phyloP scores from a whole-genome alignment of 257 asterid species.

The Nicotiana knightiana region DNA sequence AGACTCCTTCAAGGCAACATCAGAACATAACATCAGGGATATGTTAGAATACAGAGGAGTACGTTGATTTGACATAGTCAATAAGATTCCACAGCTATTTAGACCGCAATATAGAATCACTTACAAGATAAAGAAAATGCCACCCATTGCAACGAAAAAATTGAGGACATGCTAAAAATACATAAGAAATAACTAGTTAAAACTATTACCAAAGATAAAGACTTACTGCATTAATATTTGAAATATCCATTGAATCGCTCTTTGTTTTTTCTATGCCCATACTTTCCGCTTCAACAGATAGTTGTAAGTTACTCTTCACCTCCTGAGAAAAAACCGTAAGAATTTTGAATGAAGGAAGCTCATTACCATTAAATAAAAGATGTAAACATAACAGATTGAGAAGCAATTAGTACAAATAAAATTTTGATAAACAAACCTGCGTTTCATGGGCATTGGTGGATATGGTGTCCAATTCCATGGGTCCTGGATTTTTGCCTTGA shows the following conservation, averaged over 20 bases:
- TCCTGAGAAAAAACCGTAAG: conserved; percentile 27
- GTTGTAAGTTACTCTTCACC: conserved; percentile 18
- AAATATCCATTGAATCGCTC: conserved; percentile 25
- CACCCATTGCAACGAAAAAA: neutral
- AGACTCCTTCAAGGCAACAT: conserved; percentile 30
- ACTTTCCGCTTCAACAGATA: conserved; percentile 35
- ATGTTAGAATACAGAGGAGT: neutral
- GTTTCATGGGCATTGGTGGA: conserved; percentile 25
- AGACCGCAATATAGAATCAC: neutral
- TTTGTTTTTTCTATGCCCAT: conserved; percentile 27
- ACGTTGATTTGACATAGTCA: neutral
- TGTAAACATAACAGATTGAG: neutral
- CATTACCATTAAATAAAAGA: neutral
- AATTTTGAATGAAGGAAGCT: neutral
- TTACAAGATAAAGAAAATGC: neutral
- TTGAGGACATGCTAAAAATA: neutral
- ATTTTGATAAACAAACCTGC: conserved; percentile 32
- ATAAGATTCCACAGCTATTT: neutral
- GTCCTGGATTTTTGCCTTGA: conserved; percentile 31
- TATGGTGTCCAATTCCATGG: conserved; percentile 26
- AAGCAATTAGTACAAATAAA: neutral
- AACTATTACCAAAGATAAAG: conserved; percentile 1
- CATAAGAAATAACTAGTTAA: conserved; percentile 5
- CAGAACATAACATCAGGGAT: conserved; percentile 5
- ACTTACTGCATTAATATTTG: conserved; percentile 37